phyloP scores from a whole-genome alignment of 257 asterid species.

The Thymus mandschuricus region DNA sequence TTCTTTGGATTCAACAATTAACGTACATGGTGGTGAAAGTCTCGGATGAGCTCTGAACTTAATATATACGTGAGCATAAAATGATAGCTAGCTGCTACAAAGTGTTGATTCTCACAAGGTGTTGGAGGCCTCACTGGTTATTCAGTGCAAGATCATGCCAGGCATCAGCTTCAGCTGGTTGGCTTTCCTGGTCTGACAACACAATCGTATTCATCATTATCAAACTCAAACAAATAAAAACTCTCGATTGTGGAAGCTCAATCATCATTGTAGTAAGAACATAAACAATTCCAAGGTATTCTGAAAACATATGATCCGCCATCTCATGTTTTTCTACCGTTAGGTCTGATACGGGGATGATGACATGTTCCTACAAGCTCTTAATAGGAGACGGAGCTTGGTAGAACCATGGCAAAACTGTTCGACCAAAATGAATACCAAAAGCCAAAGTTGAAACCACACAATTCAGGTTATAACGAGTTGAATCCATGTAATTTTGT shows the following conservation, averaged over 20 bases:
- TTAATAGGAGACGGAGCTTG: background rate
- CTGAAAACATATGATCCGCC: background rate
- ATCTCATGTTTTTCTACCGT: background rate
- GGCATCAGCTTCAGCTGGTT: constrained; percentile 51
- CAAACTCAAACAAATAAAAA: background rate
- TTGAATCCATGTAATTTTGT: background rate
- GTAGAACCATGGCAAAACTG: background rate
- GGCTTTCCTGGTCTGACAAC: constrained; percentile 63
- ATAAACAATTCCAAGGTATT: background rate
- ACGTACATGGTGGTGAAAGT: background rate
- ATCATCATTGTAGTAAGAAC: background rate
- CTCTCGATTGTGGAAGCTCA: background rate
- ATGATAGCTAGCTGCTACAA: background rate
- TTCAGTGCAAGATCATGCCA: constrained; percentile 77
- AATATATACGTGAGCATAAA: background rate
- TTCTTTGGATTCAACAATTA: too few relatives aligned
- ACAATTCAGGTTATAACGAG: background rate
- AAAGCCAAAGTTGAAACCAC: too few relatives aligned
- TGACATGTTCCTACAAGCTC: background rate
- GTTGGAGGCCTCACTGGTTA: constrained; percentile 33
- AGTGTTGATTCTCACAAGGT: background rate
- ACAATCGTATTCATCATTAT: constrained; percentile 21
- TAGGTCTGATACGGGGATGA: background rate
- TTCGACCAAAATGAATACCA: background rate
- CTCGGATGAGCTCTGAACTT: too few relatives aligned